phyloP scores from a whole-genome alignment of 2,329 filamentous ascomycete species.

The Moelleriella libera region DNA sequence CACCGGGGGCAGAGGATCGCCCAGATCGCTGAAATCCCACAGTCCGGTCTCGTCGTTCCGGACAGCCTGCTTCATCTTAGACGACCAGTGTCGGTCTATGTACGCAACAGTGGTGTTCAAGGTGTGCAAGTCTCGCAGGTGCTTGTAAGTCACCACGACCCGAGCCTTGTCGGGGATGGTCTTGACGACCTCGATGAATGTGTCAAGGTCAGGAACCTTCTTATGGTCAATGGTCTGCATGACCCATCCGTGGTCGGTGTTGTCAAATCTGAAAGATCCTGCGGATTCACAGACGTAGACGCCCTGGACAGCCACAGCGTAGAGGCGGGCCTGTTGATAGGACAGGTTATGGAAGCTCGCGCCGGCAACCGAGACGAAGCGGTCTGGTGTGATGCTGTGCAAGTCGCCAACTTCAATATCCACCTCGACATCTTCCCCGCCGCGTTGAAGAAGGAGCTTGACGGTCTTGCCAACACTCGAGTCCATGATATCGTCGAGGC shows the following conservation, averaged over 20 bases:
- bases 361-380: conserved; percentile 87
- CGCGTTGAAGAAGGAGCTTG: conserved; percentile 71
- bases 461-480: conserved; percentile 71
- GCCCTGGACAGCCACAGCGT: conserved; percentile 81
- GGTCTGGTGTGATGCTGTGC: conserved; percentile 87
- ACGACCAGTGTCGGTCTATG: conserved; percentile 89
- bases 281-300: conserved; percentile 92
- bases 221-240: conserved; percentile 87
- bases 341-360: conserved; percentile 93
- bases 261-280: conserved; percentile 90
- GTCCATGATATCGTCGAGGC: conserved; percentile 82
- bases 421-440: conserved; percentile 75
- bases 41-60: conserved; percentile 81
- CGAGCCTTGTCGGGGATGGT: conserved; percentile 68
- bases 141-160: conserved; percentile 90
- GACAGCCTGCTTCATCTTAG: conserved; percentile 84
- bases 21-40: conserved; percentile 88
- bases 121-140: conserved; percentile 87
- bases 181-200: conserved; percentile 86
- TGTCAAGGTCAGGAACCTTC: conserved; percentile 72
- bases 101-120: conserved; percentile 86
- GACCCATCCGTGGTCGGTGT: conserved; percentile 82
- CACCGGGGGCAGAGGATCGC: conserved; percentile 63
- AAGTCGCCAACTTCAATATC: conserved; percentile 78
- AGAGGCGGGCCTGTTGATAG: conserved; percentile 93